Conservation (phyloP, 306 rosid species). For the Cercis canadensis region DNA sequence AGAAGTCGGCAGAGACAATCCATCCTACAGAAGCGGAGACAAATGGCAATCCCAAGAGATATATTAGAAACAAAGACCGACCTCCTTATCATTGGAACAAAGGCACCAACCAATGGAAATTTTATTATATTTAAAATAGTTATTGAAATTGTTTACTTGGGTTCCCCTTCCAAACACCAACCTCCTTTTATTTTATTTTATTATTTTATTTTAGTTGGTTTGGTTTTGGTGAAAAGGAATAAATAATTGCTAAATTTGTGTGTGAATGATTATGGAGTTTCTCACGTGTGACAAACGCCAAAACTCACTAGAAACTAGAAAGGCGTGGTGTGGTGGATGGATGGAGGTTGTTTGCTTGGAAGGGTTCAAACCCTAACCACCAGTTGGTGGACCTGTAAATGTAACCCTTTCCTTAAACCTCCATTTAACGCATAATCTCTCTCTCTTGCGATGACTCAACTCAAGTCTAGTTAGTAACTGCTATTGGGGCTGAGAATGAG, state of each 20-base stretch:
- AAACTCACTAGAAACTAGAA: conserved; percentile 31
- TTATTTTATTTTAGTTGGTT: conserved; percentile 17
- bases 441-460: neutral
- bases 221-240: conserved; percentile 42
- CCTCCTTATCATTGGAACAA: conserved; percentile 88
- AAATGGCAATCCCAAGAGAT: conserved; percentile 68
- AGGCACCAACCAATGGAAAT: conserved; percentile 69
- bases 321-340: neutral
- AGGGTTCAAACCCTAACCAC: conserved; percentile 75
- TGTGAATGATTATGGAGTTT: conserved; percentile 53
- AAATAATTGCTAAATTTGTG: conserved; percentile 49
- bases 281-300: conserved; percentile 72
- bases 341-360: conserved; percentile 72
- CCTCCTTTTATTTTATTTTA: conserved; percentile 32
- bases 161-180: conserved; percentile 42
- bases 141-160: conserved; percentile 28
- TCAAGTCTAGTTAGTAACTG: neutral
- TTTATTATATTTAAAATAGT: conserved; percentile 24
- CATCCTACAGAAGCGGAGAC: conserved; percentile 54
- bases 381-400: conserved; percentile 84
- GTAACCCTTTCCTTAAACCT: conserved; percentile 54
- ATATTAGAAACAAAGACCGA: conserved; percentile 57
- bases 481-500: no score
- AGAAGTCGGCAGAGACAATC: conserved; percentile 25
- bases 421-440: conserved; percentile 56